These are phyloP conservation scores for Diplotaxis tenuifolia DNA, from an alignment of 345 rosid genomes.

Conservation along the genomic window DNA sequence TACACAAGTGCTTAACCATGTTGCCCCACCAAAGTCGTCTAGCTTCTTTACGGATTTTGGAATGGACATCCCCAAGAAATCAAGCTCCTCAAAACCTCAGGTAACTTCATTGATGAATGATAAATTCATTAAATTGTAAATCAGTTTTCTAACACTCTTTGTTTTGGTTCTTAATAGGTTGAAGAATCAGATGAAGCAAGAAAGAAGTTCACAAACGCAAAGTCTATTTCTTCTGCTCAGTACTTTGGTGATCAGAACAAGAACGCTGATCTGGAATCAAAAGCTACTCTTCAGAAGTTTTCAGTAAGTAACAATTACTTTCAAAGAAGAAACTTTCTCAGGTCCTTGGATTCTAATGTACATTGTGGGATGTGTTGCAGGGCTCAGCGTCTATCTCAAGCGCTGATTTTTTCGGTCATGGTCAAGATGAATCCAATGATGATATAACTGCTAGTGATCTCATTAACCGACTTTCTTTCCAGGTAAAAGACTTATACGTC, in stretches of 20 bases:
- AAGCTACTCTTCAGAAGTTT: conserved; percentile 87
- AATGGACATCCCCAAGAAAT: conserved; percentile 76
- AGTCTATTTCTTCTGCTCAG: conserved; percentile 95
- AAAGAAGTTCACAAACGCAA: conserved; percentile 94
- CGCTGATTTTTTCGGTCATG: conserved; percentile 86
- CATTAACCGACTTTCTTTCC: conserved; percentile 87
- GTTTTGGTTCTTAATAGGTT: conserved; percentile 40
- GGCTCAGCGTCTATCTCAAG: conserved; percentile 92
- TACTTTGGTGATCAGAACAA: conserved; percentile 77
- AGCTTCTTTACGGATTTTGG: conserved; percentile 90
- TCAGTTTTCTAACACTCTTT: not conserved
- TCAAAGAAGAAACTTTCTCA: not conserved
- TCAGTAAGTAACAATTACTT: conserved; percentile 54
- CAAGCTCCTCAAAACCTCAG: conserved; percentile 66
- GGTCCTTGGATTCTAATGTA: not conserved
- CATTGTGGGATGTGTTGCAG: conserved; percentile 37
- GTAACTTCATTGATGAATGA: too few species aligned
- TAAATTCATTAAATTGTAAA: too few species aligned
- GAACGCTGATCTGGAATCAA: conserved; percentile 59
- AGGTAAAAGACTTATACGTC: conserved; percentile 46
- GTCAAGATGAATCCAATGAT: conserved; percentile 46
- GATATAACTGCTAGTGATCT: conserved; percentile 91
- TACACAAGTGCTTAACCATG: conserved; percentile 73
- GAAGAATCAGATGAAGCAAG: conserved; percentile 97
- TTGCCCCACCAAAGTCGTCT: conserved; percentile 88